Evolutionary conservation across 495 filamentous ascomycete species (phyloP).

Genomic region (Talaromyces wortmannii): DNA sequence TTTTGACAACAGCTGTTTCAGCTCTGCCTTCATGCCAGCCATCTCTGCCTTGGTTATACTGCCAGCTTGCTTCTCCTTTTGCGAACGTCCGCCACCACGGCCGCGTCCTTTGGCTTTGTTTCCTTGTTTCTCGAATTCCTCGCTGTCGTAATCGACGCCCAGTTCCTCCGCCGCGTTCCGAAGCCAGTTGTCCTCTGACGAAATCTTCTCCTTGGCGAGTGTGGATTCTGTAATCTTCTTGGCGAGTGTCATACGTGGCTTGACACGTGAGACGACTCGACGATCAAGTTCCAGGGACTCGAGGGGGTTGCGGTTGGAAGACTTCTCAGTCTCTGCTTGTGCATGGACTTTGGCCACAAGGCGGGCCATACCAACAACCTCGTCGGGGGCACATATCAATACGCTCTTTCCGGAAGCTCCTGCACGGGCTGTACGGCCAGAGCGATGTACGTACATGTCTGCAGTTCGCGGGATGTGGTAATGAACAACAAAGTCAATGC

Average conservation of each 20-base stretch:
- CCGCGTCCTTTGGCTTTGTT: constrained; percentile 60
- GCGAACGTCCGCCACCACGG: constrained; percentile 58
- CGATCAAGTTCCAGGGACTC: constrained; percentile 79
- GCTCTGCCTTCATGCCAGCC: constrained; percentile 33
- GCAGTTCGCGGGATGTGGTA: constrained; percentile 92
- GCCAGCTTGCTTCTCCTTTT: constrained; percentile 65
- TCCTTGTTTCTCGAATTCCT: constrained; percentile 60
- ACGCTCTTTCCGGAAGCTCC: constrained; percentile 70
- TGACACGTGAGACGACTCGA: constrained; percentile 66
- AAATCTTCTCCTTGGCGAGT: constrained; percentile 80
- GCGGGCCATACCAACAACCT: constrained; percentile 74
- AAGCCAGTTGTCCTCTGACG: constrained; percentile 79
- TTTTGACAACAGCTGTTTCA: constrained; percentile 53
- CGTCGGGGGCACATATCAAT: constrained; percentile 84
- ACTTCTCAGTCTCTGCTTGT: constrained; percentile 25
- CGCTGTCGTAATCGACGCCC: constrained; percentile 87
- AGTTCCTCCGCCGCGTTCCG: constrained; percentile 82
- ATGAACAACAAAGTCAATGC: constrained; percentile 80
- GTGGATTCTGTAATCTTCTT: constrained; percentile 77
- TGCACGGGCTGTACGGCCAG: constrained; percentile 88
- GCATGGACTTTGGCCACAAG: constrained; percentile 84
- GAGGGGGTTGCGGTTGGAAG: constrained; percentile 53
- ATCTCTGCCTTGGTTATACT: constrained; percentile 66
- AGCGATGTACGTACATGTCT: constrained; percentile 92
- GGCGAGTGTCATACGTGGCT: constrained; percentile 65